Conservation (phyloP, 1,139 yeast species). For the Lizanozyma gosingica region DNA sequence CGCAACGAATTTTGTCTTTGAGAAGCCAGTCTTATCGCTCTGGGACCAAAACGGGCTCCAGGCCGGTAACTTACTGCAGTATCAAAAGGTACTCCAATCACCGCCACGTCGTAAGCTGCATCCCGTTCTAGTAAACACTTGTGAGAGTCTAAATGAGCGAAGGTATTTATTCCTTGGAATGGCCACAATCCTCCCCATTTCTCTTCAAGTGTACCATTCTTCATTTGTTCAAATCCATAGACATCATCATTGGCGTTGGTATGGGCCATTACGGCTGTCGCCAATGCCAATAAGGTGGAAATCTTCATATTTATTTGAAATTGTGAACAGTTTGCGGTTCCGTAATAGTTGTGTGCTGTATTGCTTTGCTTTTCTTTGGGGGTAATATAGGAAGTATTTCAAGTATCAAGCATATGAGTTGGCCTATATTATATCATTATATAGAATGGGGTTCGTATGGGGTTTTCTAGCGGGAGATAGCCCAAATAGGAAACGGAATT, state of each 20-base stretch:
- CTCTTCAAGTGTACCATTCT: conserved; percentile 32
- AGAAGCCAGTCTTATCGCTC: conserved; percentile 65
- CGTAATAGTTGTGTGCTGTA: too few species aligned
- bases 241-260: not conserved
- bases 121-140: conserved; percentile 46
- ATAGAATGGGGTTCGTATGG: too few species aligned
- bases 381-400: too few species aligned
- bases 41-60: conserved; percentile 77
- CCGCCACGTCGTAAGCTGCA: conserved; percentile 48
- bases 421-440: too few species aligned
- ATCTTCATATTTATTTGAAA: not conserved
- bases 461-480: too few species aligned
- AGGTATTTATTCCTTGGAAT: conserved; percentile 61
- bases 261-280: not conserved
- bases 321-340: too few species aligned
- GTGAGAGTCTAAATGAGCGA: conserved; percentile 59
- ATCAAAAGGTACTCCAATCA: conserved; percentile 73
- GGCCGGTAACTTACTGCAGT: conserved; percentile 68
- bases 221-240: not conserved
- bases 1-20: conserved; percentile 60
- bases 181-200: conserved; percentile 64
- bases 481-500: too few species aligned
- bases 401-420: too few species aligned
- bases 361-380: too few species aligned
- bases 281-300: not conserved